phyloP scores from a whole-genome alignment of 345 rosid species.

The Eucalyptus rudis region DNA sequence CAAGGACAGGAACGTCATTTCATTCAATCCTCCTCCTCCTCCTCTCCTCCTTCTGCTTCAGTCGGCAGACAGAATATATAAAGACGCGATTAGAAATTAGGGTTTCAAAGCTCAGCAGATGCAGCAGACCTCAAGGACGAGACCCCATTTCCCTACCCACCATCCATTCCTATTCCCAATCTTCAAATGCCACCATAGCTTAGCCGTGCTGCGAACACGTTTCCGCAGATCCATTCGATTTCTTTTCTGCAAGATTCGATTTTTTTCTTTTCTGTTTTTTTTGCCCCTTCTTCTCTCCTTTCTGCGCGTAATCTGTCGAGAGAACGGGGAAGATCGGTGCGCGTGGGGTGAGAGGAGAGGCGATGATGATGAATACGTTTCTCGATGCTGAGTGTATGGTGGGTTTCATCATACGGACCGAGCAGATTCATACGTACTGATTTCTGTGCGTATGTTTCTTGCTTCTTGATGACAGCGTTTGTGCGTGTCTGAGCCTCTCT shows the following conservation, averaged over 20 bases:
- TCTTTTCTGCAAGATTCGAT: neutral
- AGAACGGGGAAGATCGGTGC: neutral
- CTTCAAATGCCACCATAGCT: accelerated
- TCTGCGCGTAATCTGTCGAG: neutral
- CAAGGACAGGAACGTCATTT: neutral
- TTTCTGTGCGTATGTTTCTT: neutral
- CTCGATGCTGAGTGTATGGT: conserved; percentile 24
- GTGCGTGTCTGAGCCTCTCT: conserved; percentile 42
- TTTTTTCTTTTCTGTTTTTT: neutral
- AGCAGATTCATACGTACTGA: neutral
- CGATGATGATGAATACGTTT: conserved; percentile 19
- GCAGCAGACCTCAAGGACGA: neutral
- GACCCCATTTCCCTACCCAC: neutral
- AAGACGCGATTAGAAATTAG: neutral
- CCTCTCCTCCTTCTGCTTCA: neutral
- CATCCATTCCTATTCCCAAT: neutral
- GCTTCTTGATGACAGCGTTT: conserved; percentile 27
- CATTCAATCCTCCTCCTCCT: neutral
- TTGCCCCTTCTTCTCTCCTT: accelerated
- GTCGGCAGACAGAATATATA: neutral
- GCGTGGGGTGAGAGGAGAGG: neutral
- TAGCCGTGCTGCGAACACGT: neutral
- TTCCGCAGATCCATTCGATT: neutral
- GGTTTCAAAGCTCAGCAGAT: neutral
- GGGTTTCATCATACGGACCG: neutral